These are phyloP conservation scores for Pleurotus ostreatus DNA, from an alignment of 768 basidiomycete species.

Conservation along the genomic window DNA sequence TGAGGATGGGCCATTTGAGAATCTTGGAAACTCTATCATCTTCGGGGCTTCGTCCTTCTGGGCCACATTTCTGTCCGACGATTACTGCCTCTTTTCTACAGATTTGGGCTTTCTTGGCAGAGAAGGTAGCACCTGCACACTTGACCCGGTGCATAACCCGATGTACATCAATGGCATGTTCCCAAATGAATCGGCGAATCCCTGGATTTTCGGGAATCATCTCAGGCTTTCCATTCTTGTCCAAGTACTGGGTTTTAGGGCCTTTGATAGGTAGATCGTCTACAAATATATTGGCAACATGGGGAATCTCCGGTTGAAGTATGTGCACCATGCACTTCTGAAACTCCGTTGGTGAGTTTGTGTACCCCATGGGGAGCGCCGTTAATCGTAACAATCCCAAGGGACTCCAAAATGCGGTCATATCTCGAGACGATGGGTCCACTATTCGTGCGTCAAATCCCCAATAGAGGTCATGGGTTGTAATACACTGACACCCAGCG, in stretches of 20 bases:
- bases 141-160: conserved; percentile 22
- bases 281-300: conserved; percentile 21
- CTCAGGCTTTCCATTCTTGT: conserved; percentile 14
- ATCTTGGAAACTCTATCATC: conserved; percentile 21
- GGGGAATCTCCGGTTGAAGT: conserved; percentile 26
- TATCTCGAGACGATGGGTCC: conserved; percentile 12
- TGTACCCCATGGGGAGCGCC: conserved; percentile 16
- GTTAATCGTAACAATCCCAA: conserved; percentile 15
- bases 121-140: conserved; percentile 25
- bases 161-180: conserved; percentile 26
- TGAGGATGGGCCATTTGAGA: conserved; percentile 15
- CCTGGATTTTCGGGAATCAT: conserved; percentile 14
- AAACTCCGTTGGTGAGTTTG: conserved; percentile 18
- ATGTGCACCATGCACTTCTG: conserved; percentile 22
- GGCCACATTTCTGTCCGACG: conserved; percentile 28
- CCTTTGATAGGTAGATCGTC: conserved; percentile 28
- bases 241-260: conserved; percentile 17
- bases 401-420: conserved; percentile 17
- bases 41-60: conserved; percentile 25
- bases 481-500: conserved; percentile 13
- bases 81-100: conserved; percentile 18
- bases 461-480: conserved; percentile 14
- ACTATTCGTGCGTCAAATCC: conserved; percentile 15
- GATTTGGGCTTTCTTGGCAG: conserved; percentile 24
- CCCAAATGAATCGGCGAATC: conserved; percentile 29